Percentiles rank a stretch among this genome's conserved stretches.
These are phyloP conservation scores for Auxenochlorella protothecoides DNA, from an alignment of 139 green algal genomes.

Conservation along the genomic window DNA sequence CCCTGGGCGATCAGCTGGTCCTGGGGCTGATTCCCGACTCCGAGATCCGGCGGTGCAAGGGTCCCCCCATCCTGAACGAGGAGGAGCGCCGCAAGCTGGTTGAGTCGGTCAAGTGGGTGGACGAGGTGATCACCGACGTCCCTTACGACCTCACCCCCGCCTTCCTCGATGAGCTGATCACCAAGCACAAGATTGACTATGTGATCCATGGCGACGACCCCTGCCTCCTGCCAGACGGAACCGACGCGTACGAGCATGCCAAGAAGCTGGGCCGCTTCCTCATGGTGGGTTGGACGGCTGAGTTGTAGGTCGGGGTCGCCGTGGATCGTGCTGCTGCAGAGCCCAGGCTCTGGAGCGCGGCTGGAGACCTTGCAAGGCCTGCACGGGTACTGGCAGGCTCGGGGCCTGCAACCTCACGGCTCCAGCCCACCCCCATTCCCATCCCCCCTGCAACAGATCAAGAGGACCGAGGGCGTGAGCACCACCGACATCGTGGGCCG, in stretches of 20 bases:
- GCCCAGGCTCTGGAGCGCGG: not conserved
- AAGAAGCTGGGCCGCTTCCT: conserved; percentile 85
- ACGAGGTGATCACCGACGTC: conserved; percentile 90
- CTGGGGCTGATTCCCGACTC: conserved; percentile 89
- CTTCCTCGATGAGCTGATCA: conserved; percentile 89
- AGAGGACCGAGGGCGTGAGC: conserved; percentile 94
- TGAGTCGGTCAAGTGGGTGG: conserved; percentile 90
- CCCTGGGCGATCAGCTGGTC: conserved; percentile 86
- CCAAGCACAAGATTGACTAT: conserved; percentile 91
- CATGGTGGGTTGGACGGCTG: conserved; percentile 28
- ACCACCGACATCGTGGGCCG: conserved; percentile 97
- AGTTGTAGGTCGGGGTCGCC: not conserved
- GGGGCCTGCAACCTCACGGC: not conserved
- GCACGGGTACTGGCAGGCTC: not conserved
- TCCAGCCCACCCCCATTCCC: not conserved
- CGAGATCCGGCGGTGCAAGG: conserved; percentile 89
- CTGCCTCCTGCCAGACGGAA: conserved; percentile 94
- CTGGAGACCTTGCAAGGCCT: not conserved
- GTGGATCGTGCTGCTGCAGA: not conserved
- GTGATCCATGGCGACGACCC: conserved; percentile 98
- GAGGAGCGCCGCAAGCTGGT: conserved; percentile 81
- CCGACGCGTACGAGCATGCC: conserved; percentile 90
- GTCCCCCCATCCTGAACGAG: conserved; percentile 84
- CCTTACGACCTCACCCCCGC: conserved; percentile 90
- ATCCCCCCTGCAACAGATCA: conserved; percentile 54